Evolutionary conservation across 164 flowering plant genomes (phyloP).

Genomic region (Saururus chinensis): DNA sequence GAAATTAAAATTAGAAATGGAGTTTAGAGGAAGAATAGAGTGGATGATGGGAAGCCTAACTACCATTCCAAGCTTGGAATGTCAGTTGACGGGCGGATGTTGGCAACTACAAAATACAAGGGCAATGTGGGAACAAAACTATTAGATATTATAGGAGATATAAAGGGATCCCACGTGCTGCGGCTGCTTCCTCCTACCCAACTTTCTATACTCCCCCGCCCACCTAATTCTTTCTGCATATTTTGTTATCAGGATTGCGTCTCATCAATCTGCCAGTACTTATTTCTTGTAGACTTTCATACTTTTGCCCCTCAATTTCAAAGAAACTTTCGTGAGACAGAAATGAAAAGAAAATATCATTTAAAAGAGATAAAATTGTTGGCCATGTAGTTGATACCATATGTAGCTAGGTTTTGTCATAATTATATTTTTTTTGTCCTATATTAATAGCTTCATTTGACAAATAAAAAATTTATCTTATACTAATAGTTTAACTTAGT

Average conservation of each 20-base stretch:
- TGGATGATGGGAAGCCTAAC: background rate
- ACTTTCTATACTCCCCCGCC: background rate
- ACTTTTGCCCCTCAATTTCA: too few relatives aligned
- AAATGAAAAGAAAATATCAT: too few relatives aligned
- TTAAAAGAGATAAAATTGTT: background rate
- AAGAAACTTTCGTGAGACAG: too few relatives aligned
- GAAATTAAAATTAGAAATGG: too few relatives aligned
- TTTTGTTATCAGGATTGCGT: background rate
- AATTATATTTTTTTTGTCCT: background rate
- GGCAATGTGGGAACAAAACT: background rate
- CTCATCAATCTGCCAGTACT: too few relatives aligned
- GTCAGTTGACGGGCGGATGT: background rate
- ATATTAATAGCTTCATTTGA: background rate
- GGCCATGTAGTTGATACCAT: background rate
- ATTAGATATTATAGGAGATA: background rate
- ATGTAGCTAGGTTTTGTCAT: too few relatives aligned
- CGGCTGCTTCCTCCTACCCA: background rate
- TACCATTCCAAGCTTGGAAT: slow-evolving; percentile 2
- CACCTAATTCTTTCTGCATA: slow-evolving; percentile 1
- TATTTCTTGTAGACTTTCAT: too few relatives aligned
- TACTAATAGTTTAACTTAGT: too few relatives aligned
- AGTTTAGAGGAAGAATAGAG: too few relatives aligned
- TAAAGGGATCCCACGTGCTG: background rate
- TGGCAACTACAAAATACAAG: too few relatives aligned
- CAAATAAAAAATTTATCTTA: too few relatives aligned